Conservation (phyloP, 768 basidiomycete genomes). For the Collybia mongolica region DNA sequence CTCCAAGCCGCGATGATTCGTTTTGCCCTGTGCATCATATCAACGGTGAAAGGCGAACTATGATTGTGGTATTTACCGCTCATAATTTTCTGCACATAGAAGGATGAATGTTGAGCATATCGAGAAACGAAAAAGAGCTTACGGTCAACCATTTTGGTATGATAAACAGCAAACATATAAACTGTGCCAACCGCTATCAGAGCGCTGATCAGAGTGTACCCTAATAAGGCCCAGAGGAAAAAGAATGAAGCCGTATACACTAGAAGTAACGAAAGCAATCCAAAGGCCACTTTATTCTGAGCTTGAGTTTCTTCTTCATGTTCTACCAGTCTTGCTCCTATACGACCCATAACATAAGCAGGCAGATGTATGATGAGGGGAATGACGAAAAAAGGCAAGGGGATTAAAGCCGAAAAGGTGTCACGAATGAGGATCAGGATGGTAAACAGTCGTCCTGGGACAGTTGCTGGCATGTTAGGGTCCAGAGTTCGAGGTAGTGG, state of each 20-base stretch:
- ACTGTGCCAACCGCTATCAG: constrained; percentile 66
- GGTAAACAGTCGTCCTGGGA: constrained; percentile 84
- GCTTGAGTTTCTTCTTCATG: constrained; percentile 95
- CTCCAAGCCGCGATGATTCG: constrained; percentile 93
- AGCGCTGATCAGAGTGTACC: constrained; percentile 73
- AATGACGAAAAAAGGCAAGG: constrained; percentile 86
- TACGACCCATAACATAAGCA: constrained; percentile 76
- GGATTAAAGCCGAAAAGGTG: constrained; percentile 64
- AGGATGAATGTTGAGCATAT: constrained; percentile 14
- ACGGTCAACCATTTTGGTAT: constrained; percentile 84
- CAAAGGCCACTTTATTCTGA: constrained; percentile 94
- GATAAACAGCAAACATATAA: constrained; percentile 81
- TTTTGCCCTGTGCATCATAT: constrained; percentile 62
- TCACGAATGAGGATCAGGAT: constrained; percentile 78
- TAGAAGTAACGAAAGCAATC: constrained; percentile 67
- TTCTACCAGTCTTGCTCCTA: constrained; percentile 72
- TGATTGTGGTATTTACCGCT: constrained; percentile 51
- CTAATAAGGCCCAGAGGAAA: constrained; percentile 80
- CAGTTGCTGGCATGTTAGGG: constrained; percentile 66
- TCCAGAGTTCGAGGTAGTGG: constrained; percentile 85
- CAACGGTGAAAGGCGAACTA: constrained; percentile 7
- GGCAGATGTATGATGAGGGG: constrained; percentile 85
- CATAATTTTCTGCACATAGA: constrained; percentile 60
- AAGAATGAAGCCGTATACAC: constrained; percentile 87
- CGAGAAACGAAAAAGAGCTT: constrained; percentile 29